These are phyloP conservation scores for Rhododendron vialii DNA, from an alignment of 148 eudicot genomes.

Conservation along the genomic window DNA sequence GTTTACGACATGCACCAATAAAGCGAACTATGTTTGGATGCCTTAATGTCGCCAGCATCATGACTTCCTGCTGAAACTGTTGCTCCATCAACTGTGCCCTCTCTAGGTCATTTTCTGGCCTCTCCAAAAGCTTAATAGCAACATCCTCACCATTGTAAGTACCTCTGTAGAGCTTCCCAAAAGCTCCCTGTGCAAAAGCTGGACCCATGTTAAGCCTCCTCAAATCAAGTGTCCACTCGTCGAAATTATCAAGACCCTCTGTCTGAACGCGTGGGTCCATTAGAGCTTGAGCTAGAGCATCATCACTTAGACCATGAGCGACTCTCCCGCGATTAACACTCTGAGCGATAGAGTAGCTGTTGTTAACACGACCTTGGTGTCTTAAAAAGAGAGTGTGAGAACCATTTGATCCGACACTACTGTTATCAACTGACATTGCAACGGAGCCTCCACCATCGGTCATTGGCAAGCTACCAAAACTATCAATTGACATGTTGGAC, in stretches of 20 bases:
- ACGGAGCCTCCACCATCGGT: conserved; percentile 94
- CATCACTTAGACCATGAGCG: conserved; percentile 77
- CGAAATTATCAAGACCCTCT: conserved; percentile 75
- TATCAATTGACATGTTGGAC: conserved; percentile 86
- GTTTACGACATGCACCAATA: conserved; percentile 92
- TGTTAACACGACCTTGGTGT: conserved; percentile 71
- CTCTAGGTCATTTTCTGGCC: conserved; percentile 84
- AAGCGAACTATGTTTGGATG: conserved; percentile 95
- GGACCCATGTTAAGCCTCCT: conserved; percentile 86
- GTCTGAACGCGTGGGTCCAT: conserved; percentile 74
- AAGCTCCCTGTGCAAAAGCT: conserved; percentile 98
- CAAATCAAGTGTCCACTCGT: conserved; percentile 93
- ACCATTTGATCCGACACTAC: conserved; percentile 91
- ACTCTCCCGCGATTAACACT: conserved; percentile 81
- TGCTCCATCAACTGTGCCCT: conserved; percentile 93
- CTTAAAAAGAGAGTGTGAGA: conserved; percentile 81
- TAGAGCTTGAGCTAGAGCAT: conserved; percentile 86
- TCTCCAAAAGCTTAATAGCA: conserved; percentile 94
- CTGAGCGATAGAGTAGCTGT: conserved; percentile 54
- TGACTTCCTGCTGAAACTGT: conserved; percentile 97
- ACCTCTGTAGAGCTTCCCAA: conserved; percentile 91
- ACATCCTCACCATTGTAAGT: conserved; percentile 94
- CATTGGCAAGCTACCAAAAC: conserved; percentile 68
- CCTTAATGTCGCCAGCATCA: conserved; percentile 90
- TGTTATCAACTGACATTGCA: conserved; percentile 91